Conservation (phyloP, 768 basidiomycete genomes). For the Terana coerulea region DNA sequence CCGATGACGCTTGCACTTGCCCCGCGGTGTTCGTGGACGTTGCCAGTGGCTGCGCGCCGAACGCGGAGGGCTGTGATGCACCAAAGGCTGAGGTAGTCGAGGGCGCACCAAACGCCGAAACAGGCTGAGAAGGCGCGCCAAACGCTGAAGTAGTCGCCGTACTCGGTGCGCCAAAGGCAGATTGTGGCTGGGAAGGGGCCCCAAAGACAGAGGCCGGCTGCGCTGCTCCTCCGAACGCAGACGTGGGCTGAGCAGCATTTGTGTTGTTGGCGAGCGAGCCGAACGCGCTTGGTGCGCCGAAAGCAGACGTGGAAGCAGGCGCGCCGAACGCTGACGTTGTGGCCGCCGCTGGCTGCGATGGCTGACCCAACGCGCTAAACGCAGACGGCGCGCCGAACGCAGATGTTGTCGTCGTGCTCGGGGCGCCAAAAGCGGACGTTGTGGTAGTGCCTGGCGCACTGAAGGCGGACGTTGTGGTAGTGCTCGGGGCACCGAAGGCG, state of each 20-base stretch:
- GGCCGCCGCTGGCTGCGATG: conserved; percentile 3
- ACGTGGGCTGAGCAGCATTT: conserved; percentile 6
- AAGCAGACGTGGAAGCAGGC: conserved; percentile 12
- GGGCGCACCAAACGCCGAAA: conserved; percentile 4
- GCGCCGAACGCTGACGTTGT: conserved; percentile 14
- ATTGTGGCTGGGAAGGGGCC: conserved; percentile 8
- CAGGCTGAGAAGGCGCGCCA: conserved; percentile 1
- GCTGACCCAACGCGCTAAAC: conserved; percentile 16
- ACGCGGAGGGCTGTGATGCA: neutral
- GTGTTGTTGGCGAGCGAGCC: neutral
- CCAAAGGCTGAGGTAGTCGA: neutral
- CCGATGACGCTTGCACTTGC: neutral
- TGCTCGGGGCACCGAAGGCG: conserved; percentile 12
- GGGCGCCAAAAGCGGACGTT: conserved; percentile 16
- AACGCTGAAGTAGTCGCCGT: conserved; percentile 3
- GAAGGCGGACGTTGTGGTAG: conserved; percentile 13
- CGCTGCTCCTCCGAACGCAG: conserved; percentile 10
- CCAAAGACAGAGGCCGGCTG: conserved; percentile 35
- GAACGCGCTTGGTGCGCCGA: conserved; percentile 18
- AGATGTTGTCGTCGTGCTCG: conserved; percentile 8
- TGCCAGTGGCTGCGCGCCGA: conserved; percentile 10
- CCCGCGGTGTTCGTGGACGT: conserved; percentile 4
- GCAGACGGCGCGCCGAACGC: conserved; percentile 18
- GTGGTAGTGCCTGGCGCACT: conserved; percentile 8
- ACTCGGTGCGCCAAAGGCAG: conserved; percentile 6